Evolutionary conservation across 192 early-diverging fungal genomes (phyloP).

Genomic region (Linnemannia hyalina): DNA sequence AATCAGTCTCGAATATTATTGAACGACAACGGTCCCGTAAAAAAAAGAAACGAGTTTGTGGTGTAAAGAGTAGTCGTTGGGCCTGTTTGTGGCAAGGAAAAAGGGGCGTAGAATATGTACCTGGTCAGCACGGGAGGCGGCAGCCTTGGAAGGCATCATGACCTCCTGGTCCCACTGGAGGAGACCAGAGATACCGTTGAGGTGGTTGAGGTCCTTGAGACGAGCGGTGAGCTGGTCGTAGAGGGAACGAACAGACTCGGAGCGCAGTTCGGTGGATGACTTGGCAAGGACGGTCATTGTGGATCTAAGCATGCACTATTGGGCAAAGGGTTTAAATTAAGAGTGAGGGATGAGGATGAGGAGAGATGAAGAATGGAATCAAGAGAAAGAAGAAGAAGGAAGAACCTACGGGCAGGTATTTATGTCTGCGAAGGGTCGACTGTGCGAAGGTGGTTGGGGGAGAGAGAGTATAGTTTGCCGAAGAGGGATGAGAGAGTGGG

Average conservation of each 20-base stretch:
- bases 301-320: conserved; percentile 44
- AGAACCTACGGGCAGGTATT: conserved; percentile 26
- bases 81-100: not conserved
- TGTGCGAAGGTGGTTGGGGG: not conserved
- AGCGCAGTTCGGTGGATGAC: conserved; percentile 35
- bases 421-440: conserved; percentile 11
- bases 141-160: conserved; percentile 59
- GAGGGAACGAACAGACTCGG: conserved; percentile 48
- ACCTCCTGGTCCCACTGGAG: conserved; percentile 58
- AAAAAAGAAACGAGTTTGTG: not conserved
- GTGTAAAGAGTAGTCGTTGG: not conserved
- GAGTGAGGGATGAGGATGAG: not conserved
- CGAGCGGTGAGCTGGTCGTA: conserved; percentile 41
- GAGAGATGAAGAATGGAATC: conserved; percentile 7
- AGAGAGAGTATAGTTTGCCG: not conserved
- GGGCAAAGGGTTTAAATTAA: not conserved
- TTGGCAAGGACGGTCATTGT: conserved; percentile 56
- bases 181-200: conserved; percentile 30
- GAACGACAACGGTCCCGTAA: not conserved
- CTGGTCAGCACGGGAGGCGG: conserved; percentile 38
- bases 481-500: not conserved
- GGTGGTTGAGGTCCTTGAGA: conserved; percentile 35
- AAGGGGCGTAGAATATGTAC: not conserved
- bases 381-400: not conserved
- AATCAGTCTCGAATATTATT: not conserved